Conservation (phyloP, 2,329 filamentous ascomycete genomes). For the Aureobasidium pullulans region DNA sequence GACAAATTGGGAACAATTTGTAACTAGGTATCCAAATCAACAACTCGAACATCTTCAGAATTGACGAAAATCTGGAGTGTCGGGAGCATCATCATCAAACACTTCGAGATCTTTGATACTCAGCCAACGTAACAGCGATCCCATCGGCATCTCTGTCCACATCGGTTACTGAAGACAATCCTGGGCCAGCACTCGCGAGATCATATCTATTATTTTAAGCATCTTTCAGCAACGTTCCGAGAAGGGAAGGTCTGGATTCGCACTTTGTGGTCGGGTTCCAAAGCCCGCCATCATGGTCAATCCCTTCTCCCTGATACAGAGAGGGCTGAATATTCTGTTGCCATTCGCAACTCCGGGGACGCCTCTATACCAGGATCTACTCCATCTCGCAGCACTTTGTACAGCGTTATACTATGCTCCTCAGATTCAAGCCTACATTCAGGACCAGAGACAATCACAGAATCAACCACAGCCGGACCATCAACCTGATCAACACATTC, state of each 20-base stretch:
- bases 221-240: too few relatives aligned
- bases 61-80: too few relatives aligned
- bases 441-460: conserved; percentile 15
- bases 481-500: conserved; percentile 8
- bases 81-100: too few relatives aligned
- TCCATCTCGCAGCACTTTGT: conserved; percentile 38
- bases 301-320: neutral
- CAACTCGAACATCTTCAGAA: neutral
- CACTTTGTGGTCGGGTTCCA: neutral
- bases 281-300: neutral
- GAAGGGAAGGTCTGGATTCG: neutral
- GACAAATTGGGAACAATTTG: neutral
- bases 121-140: too few relatives aligned
- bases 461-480: neutral
- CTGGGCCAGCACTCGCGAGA: too few relatives aligned
- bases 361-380: conserved; percentile 39
- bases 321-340: conserved; percentile 35
- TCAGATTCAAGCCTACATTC: conserved; percentile 34
- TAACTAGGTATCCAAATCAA: neutral
- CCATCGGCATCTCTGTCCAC: too few relatives aligned
- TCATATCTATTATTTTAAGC: too few relatives aligned
- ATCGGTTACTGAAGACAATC: too few relatives aligned
- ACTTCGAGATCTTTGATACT: too few relatives aligned
- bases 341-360: conserved; percentile 42
- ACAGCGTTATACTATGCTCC: conserved; percentile 41